Percentiles rank a stretch among this genome's conserved stretches.
Evolutionary conservation across 805 yeast species (phyloP).

Genomic region (Spathaspora arborariae): DNA sequence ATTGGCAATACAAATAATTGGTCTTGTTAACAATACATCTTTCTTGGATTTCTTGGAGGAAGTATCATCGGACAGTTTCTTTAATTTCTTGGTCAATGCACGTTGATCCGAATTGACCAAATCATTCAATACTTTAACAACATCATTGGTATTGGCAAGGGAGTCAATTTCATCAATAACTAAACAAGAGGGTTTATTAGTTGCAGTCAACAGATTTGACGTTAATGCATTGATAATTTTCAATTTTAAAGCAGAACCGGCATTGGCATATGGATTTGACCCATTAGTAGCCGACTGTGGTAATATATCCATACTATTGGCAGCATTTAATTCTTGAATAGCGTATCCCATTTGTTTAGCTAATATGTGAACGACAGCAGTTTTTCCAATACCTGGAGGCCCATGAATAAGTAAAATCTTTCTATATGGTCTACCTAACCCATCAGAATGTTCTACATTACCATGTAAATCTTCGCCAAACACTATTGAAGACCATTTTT

Average conservation of each 20-base stretch:
- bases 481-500: conserved; percentile 34
- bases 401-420: conserved; percentile 79
- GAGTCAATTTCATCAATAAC: conserved; percentile 85
- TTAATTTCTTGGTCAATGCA: conserved; percentile 36
- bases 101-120: conserved; percentile 54
- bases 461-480: conserved; percentile 19
- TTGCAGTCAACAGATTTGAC: conserved; percentile 53
- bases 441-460: conserved; percentile 15
- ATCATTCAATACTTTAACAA: conserved; percentile 51
- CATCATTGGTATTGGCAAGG: conserved; percentile 32
- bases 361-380: conserved; percentile 80
- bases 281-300: conserved; percentile 43
- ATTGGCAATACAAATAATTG: conserved; percentile 90
- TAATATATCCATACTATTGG: conserved; percentile 37
- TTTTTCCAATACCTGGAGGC: conserved; percentile 92
- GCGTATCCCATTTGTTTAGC: conserved; percentile 81
- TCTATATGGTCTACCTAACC: conserved; percentile 37
- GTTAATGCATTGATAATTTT: conserved; percentile 55
- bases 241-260: conserved; percentile 28
- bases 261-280: conserved; percentile 13
- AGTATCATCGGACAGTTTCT: conserved; percentile 14
- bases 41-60: conserved; percentile 23
- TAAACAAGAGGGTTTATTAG: conserved; percentile 68
- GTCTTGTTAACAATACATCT: conserved; percentile 55
- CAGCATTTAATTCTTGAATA: conserved; percentile 80